A percentile compares a stretch with the other conserved stretches of the same genome.
Conservation (phyloP, 441 rosid genomes). For the Pelargonium fulgidum region DNA sequence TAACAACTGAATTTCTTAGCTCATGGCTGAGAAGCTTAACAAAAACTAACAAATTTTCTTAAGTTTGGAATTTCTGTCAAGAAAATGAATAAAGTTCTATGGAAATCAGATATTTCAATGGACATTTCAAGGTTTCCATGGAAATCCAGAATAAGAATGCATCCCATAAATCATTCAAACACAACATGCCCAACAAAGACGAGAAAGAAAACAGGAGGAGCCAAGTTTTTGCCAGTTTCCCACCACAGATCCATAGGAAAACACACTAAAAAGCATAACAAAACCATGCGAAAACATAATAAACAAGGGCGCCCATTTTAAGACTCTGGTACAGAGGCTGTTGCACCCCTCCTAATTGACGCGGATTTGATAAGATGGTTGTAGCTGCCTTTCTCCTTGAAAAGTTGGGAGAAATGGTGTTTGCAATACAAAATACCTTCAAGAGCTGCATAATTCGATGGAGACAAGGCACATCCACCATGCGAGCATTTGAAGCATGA, state of each 20-base stretch:
- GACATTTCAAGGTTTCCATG: not conserved
- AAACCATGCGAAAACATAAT: slow-evolving; percentile 20
- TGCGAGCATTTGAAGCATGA: slow-evolving; percentile 95
- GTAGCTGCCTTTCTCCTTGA: slow-evolving; percentile 94
- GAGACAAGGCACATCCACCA: slow-evolving; percentile 82
- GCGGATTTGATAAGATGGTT: slow-evolving; percentile 83
- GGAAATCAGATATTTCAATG: not conserved
- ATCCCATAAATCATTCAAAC: slow-evolving; percentile 27
- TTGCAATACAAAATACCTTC: slow-evolving; percentile 91
- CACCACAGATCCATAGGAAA: slow-evolving; percentile 16
- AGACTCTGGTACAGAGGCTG: slow-evolving; percentile 52
- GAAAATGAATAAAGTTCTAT: not conserved
- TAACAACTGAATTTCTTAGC: no score
- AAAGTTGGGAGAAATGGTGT: slow-evolving; percentile 91
- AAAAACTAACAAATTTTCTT: not conserved
- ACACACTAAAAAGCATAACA: slow-evolving; percentile 27
- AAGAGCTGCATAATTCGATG: slow-evolving; percentile 91
- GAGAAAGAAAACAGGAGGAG: not conserved
- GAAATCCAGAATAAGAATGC: not conserved
- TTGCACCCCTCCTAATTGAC: slow-evolving; percentile 56
- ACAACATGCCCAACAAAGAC: slow-evolving; percentile 22
- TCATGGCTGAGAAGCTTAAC: no score
- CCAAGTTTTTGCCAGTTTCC: slow-evolving; percentile 20
- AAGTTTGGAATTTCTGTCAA: no score
- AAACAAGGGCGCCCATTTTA: slow-evolving; percentile 23